Conservation (phyloP, 768 basidiomycete species). For the Cystofilobasidium macerans region DNA sequence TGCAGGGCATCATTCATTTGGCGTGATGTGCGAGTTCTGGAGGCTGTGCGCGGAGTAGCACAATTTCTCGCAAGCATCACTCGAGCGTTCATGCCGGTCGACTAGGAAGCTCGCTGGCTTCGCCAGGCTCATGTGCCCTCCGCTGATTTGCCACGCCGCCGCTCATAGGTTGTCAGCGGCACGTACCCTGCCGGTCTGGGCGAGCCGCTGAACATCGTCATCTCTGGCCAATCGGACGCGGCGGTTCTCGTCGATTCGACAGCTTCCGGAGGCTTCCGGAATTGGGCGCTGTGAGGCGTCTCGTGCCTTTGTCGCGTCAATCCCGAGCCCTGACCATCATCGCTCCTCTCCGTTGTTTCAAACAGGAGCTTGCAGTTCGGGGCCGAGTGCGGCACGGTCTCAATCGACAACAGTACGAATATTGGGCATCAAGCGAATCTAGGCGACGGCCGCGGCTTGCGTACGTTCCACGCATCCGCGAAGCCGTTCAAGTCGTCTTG, state of each 20-base stretch:
- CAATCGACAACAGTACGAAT: conserved; percentile 52
- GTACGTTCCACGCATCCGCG: conserved; percentile 42
- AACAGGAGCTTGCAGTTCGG: conserved; percentile 47
- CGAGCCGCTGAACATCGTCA: conserved; percentile 74
- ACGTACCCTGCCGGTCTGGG: conserved; percentile 49
- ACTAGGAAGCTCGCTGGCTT: too few relatives aligned
- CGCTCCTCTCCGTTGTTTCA: neutral
- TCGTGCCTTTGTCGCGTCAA: conserved; percentile 25
- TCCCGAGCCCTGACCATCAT: neutral
- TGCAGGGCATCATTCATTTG: too few relatives aligned
- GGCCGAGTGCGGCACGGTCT: conserved; percentile 60
- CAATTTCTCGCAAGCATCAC: too few relatives aligned
- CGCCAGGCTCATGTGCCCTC: too few relatives aligned
- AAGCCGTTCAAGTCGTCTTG: neutral
- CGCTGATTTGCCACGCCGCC: too few relatives aligned
- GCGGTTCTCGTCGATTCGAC: conserved; percentile 50
- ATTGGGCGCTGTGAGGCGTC: conserved; percentile 74
- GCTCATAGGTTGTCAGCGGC: conserved; percentile 7
- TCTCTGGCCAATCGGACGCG: conserved; percentile 65
- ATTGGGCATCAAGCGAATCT: conserved; percentile 57
- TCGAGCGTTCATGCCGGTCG: too few relatives aligned
- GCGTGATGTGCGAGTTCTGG: too few relatives aligned
- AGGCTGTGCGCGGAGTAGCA: too few relatives aligned
- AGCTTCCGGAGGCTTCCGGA: conserved; percentile 59
- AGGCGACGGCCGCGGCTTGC: conserved; percentile 65